Evolutionary conservation across 2,329 filamentous ascomycete genomes (phyloP).

Genomic region (Phoma sp.): DNA sequence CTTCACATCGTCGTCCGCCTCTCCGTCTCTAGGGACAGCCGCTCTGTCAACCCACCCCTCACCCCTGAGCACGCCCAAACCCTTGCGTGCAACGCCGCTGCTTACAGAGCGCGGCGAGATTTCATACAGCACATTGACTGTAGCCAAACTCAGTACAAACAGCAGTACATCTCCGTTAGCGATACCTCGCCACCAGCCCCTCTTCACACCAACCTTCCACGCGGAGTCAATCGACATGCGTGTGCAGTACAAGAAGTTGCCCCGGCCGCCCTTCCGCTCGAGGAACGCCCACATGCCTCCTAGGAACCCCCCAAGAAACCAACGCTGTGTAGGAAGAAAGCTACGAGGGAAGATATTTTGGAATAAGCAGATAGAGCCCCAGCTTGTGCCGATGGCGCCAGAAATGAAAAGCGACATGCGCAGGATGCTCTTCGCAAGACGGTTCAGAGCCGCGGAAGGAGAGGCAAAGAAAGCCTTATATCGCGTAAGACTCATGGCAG

Average conservation of each 20-base stretch:
- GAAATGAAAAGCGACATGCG: slow-evolving; percentile 79
- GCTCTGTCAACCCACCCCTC: slow-evolving; percentile 75
- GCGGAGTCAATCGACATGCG: slow-evolving; percentile 79
- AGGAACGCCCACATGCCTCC: slow-evolving; percentile 86
- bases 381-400: slow-evolving; percentile 81
- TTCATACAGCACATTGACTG: slow-evolving; percentile 81
- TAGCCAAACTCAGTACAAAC: slow-evolving; percentile 78
- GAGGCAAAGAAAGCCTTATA: slow-evolving; percentile 71
- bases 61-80: slow-evolving; percentile 73
- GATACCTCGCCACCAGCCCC: slow-evolving; percentile 83
- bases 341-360: slow-evolving; percentile 76
- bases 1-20: slow-evolving; percentile 15
- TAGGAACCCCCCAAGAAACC: slow-evolving; percentile 86
- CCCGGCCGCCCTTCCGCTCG: slow-evolving; percentile 63
- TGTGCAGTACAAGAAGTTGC: slow-evolving; percentile 78
- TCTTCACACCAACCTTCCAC: slow-evolving; percentile 94
- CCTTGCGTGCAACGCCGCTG: slow-evolving; percentile 72
- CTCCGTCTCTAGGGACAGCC: slow-evolving; percentile 15
- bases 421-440: slow-evolving; percentile 71
- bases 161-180: slow-evolving; percentile 83
- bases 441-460: slow-evolving; percentile 71
- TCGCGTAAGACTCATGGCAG: slow-evolving; percentile 71
- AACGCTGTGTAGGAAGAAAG: slow-evolving; percentile 79
- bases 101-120: slow-evolving; percentile 70
- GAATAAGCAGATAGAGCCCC: slow-evolving; percentile 90